phyloP scores from a whole-genome alignment of 1,139 yeast species.

The Diutina catenulata region DNA sequence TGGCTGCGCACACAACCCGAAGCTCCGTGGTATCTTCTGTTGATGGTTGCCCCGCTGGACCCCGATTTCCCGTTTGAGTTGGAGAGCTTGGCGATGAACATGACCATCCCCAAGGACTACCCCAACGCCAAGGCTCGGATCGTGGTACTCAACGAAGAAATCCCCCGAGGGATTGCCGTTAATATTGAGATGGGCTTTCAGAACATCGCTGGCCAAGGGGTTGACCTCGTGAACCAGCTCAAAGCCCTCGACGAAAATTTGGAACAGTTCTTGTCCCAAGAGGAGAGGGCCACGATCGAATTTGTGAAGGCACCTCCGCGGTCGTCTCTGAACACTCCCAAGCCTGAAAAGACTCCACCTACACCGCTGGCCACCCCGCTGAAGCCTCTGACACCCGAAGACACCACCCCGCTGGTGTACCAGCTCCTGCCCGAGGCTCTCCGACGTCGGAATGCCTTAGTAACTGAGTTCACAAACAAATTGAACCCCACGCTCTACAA shows the following conservation, averaged over 20 bases:
- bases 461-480: constrained; percentile 9
- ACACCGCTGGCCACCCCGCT: neutral
- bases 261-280: constrained; percentile 45
- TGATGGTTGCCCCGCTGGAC: constrained; percentile 43
- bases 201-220: constrained; percentile 37
- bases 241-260: constrained; percentile 45
- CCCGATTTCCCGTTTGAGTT: constrained; percentile 68
- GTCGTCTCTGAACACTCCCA: neutral
- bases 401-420: neutral
- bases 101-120: constrained; percentile 44
- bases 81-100: constrained; percentile 34
- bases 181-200: constrained; percentile 58
- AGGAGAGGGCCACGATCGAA: constrained; percentile 41
- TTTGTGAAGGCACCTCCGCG: constrained; percentile 19
- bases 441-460: constrained; percentile 6
- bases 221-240: constrained; percentile 35
- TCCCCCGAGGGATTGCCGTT: constrained; percentile 60
- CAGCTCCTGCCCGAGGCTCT: neutral
- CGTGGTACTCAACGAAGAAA: constrained; percentile 49
- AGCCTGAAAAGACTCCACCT: neutral
- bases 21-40: constrained; percentile 21
- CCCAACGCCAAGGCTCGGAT: constrained; percentile 31
- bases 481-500: constrained; percentile 9
- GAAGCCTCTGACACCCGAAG: neutral
- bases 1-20: constrained; percentile 7